Conservation (phyloP, 2,329 filamentous ascomycete genomes). For the Xylaria sp. region DNA sequence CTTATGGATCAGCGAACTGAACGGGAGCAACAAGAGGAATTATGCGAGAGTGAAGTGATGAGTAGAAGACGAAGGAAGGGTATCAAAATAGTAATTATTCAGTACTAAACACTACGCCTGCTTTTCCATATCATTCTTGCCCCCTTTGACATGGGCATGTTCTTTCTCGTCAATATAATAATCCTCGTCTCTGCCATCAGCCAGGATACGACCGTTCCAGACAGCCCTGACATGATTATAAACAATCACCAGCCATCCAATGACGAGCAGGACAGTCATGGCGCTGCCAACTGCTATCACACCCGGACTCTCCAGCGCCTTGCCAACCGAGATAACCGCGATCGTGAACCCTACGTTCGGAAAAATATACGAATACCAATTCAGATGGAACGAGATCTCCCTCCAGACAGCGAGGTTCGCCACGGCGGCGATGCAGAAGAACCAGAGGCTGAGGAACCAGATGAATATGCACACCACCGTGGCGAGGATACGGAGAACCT, state of each 20-base stretch:
- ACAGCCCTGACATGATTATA: constrained; percentile 62
- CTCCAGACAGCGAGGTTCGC: constrained; percentile 46
- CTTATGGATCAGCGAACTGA: neutral
- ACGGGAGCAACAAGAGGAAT: neutral
- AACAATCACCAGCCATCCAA: constrained; percentile 65
- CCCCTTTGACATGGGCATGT: constrained; percentile 42
- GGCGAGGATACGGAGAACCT: constrained; percentile 54
- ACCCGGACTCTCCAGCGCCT: constrained; percentile 61
- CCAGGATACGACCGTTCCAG: constrained; percentile 63
- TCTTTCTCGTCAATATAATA: constrained; percentile 38
- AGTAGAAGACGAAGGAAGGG: neutral
- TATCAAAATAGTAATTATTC: neutral
- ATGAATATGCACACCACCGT: constrained; percentile 57
- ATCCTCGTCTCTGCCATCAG: constrained; percentile 70
- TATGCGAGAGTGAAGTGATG: neutral
- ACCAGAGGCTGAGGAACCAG: constrained; percentile 62
- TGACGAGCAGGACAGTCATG: constrained; percentile 65
- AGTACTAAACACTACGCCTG: constrained; percentile 29
- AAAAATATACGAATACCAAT: constrained; percentile 75
- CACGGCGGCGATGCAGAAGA: constrained; percentile 55
- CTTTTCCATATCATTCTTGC: constrained; percentile 38
- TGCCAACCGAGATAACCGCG: constrained; percentile 67
- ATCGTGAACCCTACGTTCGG: constrained; percentile 73
- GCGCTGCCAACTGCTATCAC: constrained; percentile 66
- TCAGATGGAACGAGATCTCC: constrained; percentile 54